Conservation (phyloP, 345 rosid genomes). For the Raphanus raphanistrum region DNA sequence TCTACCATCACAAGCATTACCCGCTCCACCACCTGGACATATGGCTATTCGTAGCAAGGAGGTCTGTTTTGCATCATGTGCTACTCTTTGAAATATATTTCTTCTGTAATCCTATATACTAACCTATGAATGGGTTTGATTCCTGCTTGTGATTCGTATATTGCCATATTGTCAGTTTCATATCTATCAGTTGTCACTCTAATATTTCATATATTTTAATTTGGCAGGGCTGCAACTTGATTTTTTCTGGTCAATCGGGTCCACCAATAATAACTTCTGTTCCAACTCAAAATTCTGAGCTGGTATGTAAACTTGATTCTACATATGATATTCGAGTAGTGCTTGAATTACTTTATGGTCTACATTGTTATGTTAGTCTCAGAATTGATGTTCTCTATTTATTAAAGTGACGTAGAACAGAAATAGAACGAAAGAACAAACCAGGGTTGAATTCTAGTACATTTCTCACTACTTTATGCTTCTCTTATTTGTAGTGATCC, state of each 20-base stretch:
- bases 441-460: neutral
- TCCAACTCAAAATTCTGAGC: conserved; percentile 82
- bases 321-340: conserved; percentile 6
- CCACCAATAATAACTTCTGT: conserved; percentile 69
- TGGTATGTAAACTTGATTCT: conserved; percentile 51
- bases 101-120: neutral
- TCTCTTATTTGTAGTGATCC: conserved; percentile 18
- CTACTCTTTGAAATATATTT: conserved; percentile 16
- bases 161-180: neutral
- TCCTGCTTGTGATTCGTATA: conserved; percentile 9
- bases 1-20: conserved; percentile 96
- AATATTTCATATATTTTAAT: conserved; percentile 31
- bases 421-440: conserved; percentile 1
- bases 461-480: neutral
- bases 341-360: conserved; percentile 10
- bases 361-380: too few relatives aligned
- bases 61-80: conserved; percentile 50
- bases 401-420: neutral
- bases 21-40: conserved; percentile 99
- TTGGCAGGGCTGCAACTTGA: conserved; percentile 83
- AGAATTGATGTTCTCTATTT: neutral
- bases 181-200: conserved; percentile 13
- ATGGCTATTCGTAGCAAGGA: conserved; percentile 99
- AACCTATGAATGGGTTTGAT: neutral
- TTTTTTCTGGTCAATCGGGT: conserved; percentile 98